A percentile compares a stretch with the other conserved stretches of the same genome.
Evolutionary conservation across 805 yeast species (phyloP).

Genomic region (Debaryomyces castellii): DNA sequence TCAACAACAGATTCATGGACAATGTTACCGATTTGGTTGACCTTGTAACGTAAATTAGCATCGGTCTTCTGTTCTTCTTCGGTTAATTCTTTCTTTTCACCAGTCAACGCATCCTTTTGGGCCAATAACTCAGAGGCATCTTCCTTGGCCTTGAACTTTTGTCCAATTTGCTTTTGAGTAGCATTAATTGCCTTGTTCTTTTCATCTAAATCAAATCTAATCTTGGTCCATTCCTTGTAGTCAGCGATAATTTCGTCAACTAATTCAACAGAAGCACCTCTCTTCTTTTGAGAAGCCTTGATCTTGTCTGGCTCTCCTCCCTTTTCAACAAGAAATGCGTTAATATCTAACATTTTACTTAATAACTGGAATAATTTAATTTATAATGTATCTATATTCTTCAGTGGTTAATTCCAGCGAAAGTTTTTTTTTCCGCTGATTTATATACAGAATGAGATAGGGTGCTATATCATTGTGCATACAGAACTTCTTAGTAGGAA

Average conservation of each 20-base stretch:
- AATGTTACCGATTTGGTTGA: constrained; percentile 87
- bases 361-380: background rate
- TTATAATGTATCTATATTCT: background rate
- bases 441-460: background rate
- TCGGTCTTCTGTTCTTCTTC: constrained; percentile 81
- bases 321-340: constrained; percentile 89
- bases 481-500: background rate
- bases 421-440: background rate
- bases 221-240: constrained; percentile 89
- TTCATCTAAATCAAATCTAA: constrained; percentile 80
- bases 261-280: constrained; percentile 91
- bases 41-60: constrained; percentile 69
- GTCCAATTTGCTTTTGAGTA: constrained; percentile 90
- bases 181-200: constrained; percentile 84
- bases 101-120: constrained; percentile 73
- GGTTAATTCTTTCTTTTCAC: constrained; percentile 64
- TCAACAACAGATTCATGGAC: constrained; percentile 90
- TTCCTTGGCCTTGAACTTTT: constrained; percentile 90
- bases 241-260: constrained; percentile 93
- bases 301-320: constrained; percentile 94
- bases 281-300: constrained; percentile 85
- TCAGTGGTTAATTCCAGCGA: background rate
- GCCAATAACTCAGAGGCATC: constrained; percentile 83
- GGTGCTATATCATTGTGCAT: background rate
- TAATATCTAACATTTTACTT: constrained; percentile 78